Evolutionary conservation across 352 stramenopile genomes (phyloP).

Genomic region (Pythium phragmitis): DNA sequence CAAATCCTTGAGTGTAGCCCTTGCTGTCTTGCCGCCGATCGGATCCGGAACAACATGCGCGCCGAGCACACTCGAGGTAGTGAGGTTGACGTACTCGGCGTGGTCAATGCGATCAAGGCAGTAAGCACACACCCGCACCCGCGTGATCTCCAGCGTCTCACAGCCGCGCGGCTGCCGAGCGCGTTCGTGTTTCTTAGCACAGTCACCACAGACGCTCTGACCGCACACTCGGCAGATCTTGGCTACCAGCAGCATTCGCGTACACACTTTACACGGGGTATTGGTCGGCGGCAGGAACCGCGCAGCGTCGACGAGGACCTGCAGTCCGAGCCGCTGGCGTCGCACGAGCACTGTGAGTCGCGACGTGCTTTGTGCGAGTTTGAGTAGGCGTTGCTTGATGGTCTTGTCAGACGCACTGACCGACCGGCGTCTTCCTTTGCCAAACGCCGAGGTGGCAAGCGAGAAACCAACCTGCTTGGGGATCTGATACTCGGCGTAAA

Average conservation of each 20-base stretch:
- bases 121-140: slow-evolving; percentile 43
- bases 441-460: background rate
- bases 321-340: slow-evolving; percentile 53
- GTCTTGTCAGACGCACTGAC: slow-evolving; percentile 1
- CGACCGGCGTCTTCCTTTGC: background rate
- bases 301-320: slow-evolving; percentile 38
- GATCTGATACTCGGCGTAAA: slow-evolving; percentile 22
- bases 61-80: slow-evolving; percentile 23
- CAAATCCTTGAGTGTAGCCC: slow-evolving; percentile 33
- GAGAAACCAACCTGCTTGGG: background rate
- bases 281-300: slow-evolving; percentile 28
- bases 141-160: slow-evolving; percentile 3
- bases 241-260: slow-evolving; percentile 37
- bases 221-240: slow-evolving; percentile 61
- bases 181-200: slow-evolving; percentile 31
- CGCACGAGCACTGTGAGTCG: slow-evolving; percentile 46
- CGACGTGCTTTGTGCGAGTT: slow-evolving; percentile 11
- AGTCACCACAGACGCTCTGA: slow-evolving; percentile 52
- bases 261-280: slow-evolving; percentile 39
- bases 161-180: background rate
- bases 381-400: slow-evolving; percentile 17
- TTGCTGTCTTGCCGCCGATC: slow-evolving; percentile 19
- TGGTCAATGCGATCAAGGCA: slow-evolving; percentile 52
- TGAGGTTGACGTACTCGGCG: slow-evolving; percentile 44
- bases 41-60: slow-evolving; percentile 31